phyloP scores from a whole-genome alignment of 2,329 filamentous ascomycete species.

The Cryphonectria radicalis region DNA sequence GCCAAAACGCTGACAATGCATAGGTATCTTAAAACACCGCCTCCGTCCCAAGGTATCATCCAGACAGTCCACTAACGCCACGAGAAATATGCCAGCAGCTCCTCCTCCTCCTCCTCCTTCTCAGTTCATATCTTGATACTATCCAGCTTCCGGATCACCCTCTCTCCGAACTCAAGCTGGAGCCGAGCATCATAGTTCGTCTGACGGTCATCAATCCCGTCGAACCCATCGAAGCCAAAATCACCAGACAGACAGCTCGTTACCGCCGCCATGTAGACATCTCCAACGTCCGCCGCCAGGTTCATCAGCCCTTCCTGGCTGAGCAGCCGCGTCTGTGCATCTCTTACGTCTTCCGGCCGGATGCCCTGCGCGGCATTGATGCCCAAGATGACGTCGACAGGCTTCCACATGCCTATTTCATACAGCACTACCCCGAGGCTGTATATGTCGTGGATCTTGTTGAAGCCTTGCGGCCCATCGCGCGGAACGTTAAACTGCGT shows the following conservation, averaged over 20 bases:
- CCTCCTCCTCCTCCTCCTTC: not conserved
- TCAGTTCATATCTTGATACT: slow-evolving; percentile 5
- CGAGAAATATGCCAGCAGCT: not conserved
- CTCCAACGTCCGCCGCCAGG: slow-evolving; percentile 23
- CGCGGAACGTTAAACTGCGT: slow-evolving; percentile 31
- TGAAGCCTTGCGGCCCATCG: slow-evolving; percentile 40
- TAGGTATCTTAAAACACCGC: not conserved
- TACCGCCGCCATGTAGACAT: slow-evolving; percentile 16
- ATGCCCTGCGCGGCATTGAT: slow-evolving; percentile 1
- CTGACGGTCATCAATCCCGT: slow-evolving; percentile 4
- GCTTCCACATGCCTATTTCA: slow-evolving; percentile 56
- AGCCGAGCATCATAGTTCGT: slow-evolving; percentile 18
- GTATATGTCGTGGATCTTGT: slow-evolving; percentile 49
- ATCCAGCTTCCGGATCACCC: slow-evolving; percentile 20
- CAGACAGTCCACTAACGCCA: not conserved
- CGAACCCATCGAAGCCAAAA: slow-evolving; percentile 10
- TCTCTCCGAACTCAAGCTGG: slow-evolving; percentile 20
- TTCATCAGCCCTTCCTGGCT: slow-evolving; percentile 9
- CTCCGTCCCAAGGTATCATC: not conserved
- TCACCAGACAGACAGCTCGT: slow-evolving; percentile 22
- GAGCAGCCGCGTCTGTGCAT: slow-evolving; percentile 10
- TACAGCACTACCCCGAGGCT: slow-evolving; percentile 52
- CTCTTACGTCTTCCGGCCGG: not conserved
- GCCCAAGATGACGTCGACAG: slow-evolving; percentile 45
- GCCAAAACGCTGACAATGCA: slow-evolving; percentile 4